Base-by-base conservation (phyloP, 345 rosid species). In the Arabidopsis arenosa region DNA sequence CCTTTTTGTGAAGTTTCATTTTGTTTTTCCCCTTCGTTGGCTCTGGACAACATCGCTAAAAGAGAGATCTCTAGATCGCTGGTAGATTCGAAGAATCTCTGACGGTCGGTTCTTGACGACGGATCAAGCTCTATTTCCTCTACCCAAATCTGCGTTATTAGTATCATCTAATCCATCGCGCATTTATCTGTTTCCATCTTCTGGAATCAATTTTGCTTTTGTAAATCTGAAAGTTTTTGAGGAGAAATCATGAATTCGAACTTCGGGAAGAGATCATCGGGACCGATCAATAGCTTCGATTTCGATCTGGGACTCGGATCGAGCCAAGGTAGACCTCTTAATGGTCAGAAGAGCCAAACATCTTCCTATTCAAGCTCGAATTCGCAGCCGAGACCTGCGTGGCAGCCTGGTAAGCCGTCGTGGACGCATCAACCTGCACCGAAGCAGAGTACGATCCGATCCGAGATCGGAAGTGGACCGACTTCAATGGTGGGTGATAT, bases 391-490 rank as follows among this genome's bases (percentile, higher is more conserved):
- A 88, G 84, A 63, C 87, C 94, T 4, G 54, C 89, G 36, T 85
- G 90, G 91, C 96, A 89, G 79, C 89, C 96, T 10, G 85, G 78
- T 63, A 93, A 84, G 80, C 88, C 94, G 33, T 79, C 96, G 0
- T 93, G 98, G 98, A 89, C 94, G 12, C 98, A 93, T 81, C 94
- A 90, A 37, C 91, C 94, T 4, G 85, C 93, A 12, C 86, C 87
- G 17, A 65, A 70, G 62, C 95, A 78, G 68, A 45, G 86, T 51
- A 54, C 72, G 12, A 77, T 77, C 73, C 75, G 80, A 44, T 33
- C 85, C 0, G 87, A 72, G 63, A 41, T 84, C 44, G 83, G 73
- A 4, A 82, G 70, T 26, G 89, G 88, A 13, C 93, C 96, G 40
- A 68, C 82, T 68, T 87, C 98, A 4, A 92, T 92, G 97, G 91